These are phyloP conservation scores for Hyphodiscus hymeniophilus DNA, from an alignment of 495 filamentous ascomycete genomes.

Conservation along the genomic window DNA sequence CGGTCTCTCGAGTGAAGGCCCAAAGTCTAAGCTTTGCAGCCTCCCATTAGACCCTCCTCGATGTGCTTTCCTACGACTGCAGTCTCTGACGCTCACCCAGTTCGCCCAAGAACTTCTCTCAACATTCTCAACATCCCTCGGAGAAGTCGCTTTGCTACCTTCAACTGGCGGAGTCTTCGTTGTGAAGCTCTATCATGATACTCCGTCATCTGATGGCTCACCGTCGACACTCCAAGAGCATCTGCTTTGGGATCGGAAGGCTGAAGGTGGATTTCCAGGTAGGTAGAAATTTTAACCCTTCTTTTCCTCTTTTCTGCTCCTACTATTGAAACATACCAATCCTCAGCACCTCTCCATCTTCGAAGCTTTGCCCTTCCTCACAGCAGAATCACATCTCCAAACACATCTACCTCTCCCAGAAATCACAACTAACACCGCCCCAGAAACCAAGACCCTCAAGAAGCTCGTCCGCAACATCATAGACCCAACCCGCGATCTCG, in stretches of 20 bases:
- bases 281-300: conserved; percentile 19
- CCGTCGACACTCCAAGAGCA: conserved; percentile 30
- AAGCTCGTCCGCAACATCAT: conserved; percentile 77
- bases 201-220: conserved; percentile 13
- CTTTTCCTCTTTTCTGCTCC: not conserved
- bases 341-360: no score
- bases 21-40: no score
- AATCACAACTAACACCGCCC: not conserved
- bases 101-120: conserved; percentile 96
- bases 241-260: conserved; percentile 82
- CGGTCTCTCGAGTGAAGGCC: no score
- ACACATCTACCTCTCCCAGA: no score
- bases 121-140: conserved; percentile 80
- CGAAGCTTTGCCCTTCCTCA: no score
- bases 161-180: conserved; percentile 77
- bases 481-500: conserved; percentile 66
- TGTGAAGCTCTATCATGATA: conserved; percentile 48
- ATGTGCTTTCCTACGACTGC: not conserved
- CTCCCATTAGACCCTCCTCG: no score
- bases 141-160: conserved; percentile 86
- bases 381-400: no score
- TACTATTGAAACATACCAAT: no score
- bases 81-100: conserved; percentile 21
- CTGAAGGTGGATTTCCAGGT: conserved; percentile 85
- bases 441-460: conserved; percentile 86